Base-by-base conservation (phyloP, 495 filamentous ascomycete genomes). In the Ascodesmis nigricans region DNA sequence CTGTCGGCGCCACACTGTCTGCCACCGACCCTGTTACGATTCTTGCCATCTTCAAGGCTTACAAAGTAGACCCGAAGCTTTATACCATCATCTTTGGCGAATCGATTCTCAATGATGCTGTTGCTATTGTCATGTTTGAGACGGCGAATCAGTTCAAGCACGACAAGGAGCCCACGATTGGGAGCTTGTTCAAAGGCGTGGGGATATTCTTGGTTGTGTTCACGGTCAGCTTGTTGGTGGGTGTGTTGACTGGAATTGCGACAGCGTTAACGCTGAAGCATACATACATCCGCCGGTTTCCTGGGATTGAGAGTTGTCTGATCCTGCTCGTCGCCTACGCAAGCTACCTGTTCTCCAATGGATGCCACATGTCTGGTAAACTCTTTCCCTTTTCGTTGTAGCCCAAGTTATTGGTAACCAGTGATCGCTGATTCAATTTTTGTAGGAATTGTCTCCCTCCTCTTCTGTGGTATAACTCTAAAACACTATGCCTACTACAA, bases 401-500 rank as follows among this genome's bases (percentile, higher is more conserved):
- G 26, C 44, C 49, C 34, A 57, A 4, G 41, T 0, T 16, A 31
- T 35, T 5, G 55, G 21, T n/a, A 11, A 29, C 19, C 13, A 7
- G 25, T 10, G n/a, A n/a, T n/a, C n/a, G 19, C 31, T 34, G 15
- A 34, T 16, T 1, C 31, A 22, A n/a, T n/a, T 2, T 11, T 34
- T 30, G 2, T 45, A 95, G 84, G 87, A 38, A 97, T 97, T 45
- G 87, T 97, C 35, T 87, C 87, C 11, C 65, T 97, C 36, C 61
- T 97, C 7, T 95, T 97, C 60, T 95, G 90, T 54, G 87, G 87
- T 20, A 97, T 97, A 40, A 92, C 87, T 5, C 64, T 97, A 21
- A 97, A 97, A 54, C 87, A 97, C 53, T 95, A 97, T 49, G 87
- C 87, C 26, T 97, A 97, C 60, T 93, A 92, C 61, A 97, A 97